A percentile compares a stretch with the other conserved stretches of the same genome.
Evolutionary conservation across 257 asterid genomes (phyloP).

Genomic region (Jacaranda mimosifolia): DNA sequence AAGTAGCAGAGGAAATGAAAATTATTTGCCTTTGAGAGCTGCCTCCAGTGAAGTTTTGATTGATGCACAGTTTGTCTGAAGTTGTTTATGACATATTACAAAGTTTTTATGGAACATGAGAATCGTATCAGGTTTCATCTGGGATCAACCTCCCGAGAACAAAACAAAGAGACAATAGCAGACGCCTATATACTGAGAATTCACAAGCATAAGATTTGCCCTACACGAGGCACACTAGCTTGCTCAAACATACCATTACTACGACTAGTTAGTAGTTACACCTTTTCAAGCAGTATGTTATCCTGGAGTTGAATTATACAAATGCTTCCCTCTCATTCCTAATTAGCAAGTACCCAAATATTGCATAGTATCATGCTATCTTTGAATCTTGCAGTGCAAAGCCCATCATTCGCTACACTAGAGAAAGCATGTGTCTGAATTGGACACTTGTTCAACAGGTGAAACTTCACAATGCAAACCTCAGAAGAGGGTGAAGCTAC

Average conservation of each 20-base stretch:
- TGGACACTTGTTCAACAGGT: constrained; percentile 10
- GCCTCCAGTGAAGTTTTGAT: background rate
- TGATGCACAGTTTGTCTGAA: constrained; percentile 3
- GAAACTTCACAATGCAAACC: constrained; percentile 24
- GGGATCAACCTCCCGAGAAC: too few relatives aligned
- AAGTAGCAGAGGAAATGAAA: constrained; percentile 12
- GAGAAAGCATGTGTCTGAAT: background rate
- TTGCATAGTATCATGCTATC: background rate
- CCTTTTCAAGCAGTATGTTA: background rate
- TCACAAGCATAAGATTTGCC: constrained; percentile 6
- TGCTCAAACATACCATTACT: constrained; percentile 14
- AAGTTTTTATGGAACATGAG: too few relatives aligned
- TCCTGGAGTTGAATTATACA: background rate
- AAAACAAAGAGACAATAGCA: too few relatives aligned
- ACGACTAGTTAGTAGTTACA: constrained; percentile 26
- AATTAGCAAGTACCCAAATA: constrained; percentile 25
- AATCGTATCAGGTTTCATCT: too few relatives aligned
- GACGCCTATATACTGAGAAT: constrained; percentile 14
- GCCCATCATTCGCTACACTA: background rate
- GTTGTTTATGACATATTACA: background rate
- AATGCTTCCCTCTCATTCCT: constrained; percentile 18
- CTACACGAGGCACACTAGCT: background rate
- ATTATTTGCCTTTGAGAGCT: constrained; percentile 14
- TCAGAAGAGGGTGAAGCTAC: constrained; percentile 15
- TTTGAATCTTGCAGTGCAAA: constrained; percentile 22